phyloP scores from a whole-genome alignment of 2,329 filamentous ascomycete species.

The Sclerotiophoma versabilis region DNA sequence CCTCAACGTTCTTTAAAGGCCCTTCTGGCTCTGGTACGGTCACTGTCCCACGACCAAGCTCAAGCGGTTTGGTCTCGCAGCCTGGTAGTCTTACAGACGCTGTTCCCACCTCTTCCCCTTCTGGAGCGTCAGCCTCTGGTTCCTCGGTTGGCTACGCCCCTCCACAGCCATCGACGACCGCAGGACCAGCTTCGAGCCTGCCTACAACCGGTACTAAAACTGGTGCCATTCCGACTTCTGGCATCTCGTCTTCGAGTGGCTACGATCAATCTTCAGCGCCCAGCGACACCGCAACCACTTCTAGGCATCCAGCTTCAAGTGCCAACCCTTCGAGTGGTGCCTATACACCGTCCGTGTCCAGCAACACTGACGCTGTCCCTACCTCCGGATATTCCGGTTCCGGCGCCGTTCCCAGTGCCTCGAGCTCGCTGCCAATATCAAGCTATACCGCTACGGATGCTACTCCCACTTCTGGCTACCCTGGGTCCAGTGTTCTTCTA shows the following conservation, averaged over 20 bases:
- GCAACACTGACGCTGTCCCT: slow-evolving; percentile 4
- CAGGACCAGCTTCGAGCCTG: slow-evolving; percentile 4
- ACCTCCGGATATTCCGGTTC: neutral
- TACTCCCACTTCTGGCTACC: slow-evolving; percentile 4
- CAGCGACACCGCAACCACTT: slow-evolving; percentile 16
- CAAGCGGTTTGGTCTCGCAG: neutral
- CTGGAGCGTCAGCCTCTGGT: neutral
- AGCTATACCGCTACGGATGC: slow-evolving; percentile 9
- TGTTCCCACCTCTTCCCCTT: slow-evolving; percentile 17
- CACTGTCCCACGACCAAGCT: neutral
- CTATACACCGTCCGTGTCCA: neutral
- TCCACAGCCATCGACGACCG: slow-evolving; percentile 15
- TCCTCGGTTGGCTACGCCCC: slow-evolving; percentile 8
- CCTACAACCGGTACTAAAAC: slow-evolving; percentile 4
- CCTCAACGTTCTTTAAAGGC: slow-evolving; percentile 1
- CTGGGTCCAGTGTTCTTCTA: neutral
- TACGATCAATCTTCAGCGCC: slow-evolving; percentile 5
- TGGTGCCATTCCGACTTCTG: slow-evolving; percentile 5
- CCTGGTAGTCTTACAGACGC: slow-evolving; percentile 13
- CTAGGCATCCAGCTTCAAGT: neutral
- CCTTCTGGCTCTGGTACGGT: neutral
- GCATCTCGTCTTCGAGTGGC: slow-evolving; percentile 4
- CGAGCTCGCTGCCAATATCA: neutral
- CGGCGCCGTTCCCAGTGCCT: neutral
- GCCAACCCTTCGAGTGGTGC: neutral